Evolutionary conservation across 1,284 basidiomycete species (phyloP).

Genomic region (Quambalaria eucalypti): DNA sequence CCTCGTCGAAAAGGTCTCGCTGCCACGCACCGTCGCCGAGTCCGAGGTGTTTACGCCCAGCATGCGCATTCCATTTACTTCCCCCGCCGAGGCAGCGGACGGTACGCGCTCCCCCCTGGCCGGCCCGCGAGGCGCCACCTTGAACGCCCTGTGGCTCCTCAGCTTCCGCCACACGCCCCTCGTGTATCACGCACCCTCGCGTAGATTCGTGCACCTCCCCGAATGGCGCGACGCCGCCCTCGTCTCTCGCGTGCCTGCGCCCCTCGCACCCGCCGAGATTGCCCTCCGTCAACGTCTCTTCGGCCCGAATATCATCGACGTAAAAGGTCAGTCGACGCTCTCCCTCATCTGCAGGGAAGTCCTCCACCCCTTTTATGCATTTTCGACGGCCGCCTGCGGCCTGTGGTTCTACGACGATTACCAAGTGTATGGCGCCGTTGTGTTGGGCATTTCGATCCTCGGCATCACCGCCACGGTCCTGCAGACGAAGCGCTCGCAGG

Average conservation of each 20-base stretch:
- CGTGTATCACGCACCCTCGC: slow-evolving; percentile 15
- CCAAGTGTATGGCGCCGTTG: slow-evolving; percentile 20
- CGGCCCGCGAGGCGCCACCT: slow-evolving; percentile 8
- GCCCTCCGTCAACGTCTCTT: slow-evolving; percentile 11
- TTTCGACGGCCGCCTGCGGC: slow-evolving; percentile 20
- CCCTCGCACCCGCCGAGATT: background rate
- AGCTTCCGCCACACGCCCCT: slow-evolving; percentile 19
- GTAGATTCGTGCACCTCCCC: slow-evolving; percentile 15
- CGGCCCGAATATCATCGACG: slow-evolving; percentile 18
- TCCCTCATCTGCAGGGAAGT: slow-evolving; percentile 20
- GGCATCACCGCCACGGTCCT: slow-evolving; percentile 23
- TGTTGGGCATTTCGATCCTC: slow-evolving; percentile 14
- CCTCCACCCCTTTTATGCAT: slow-evolving; percentile 30
- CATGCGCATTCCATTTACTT: background rate
- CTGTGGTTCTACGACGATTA: slow-evolving; percentile 27
- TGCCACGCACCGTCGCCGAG: too few species aligned
- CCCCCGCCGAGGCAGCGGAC: background rate
- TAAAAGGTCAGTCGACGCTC: slow-evolving; percentile 15
- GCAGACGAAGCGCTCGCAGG: slow-evolving; percentile 17
- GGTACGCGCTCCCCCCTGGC: background rate
- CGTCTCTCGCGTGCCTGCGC: background rate
- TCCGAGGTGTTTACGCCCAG: background rate
- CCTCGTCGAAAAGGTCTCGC: too few species aligned
- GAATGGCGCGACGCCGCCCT: slow-evolving; percentile 14
- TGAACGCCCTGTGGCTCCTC: slow-evolving; percentile 13